Conservation (phyloP, 148 eudicot species). For the Pouteria glomerata region DNA sequence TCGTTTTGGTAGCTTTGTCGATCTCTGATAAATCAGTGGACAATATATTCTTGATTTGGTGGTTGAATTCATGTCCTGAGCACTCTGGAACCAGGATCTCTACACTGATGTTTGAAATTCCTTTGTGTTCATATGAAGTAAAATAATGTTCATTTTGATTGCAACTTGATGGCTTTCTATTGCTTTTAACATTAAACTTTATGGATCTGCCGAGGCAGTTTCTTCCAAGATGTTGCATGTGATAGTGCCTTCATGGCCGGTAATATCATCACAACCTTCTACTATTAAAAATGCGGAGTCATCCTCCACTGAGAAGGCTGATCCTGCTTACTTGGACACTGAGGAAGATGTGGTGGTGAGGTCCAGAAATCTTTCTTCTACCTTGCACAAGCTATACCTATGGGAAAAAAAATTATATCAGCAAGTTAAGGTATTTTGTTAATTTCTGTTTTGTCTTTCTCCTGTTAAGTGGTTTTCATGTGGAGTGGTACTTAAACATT, state of each 20-base stretch:
- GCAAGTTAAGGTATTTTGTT: constrained; percentile 73
- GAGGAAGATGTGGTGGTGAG: constrained; percentile 52
- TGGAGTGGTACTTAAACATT: no score
- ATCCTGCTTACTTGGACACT: constrained; percentile 27
- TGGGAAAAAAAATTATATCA: constrained; percentile 97
- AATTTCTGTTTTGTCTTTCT: no score
- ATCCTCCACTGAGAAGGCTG: constrained; percentile 19
- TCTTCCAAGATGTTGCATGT: constrained; percentile 80
- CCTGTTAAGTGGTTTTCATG: no score
- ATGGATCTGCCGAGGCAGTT: constrained; percentile 38
- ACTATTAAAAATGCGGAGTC: constrained; percentile 37
- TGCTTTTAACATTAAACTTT: constrained; percentile 7
- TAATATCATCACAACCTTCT: constrained; percentile 44
- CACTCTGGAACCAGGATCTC: background rate
- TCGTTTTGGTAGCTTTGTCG: no score
- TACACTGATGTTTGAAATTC: no score
- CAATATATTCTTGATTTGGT: background rate
- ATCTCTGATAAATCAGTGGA: background rate
- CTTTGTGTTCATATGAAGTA: background rate
- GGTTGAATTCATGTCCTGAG: background rate
- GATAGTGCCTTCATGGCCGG: no score
- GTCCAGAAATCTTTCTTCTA: constrained; percentile 70
- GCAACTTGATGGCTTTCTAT: background rate
- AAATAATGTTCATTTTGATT: background rate
- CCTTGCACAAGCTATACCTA: constrained; percentile 76